These are phyloP conservation scores for Xylaria nigripes DNA, from an alignment of 495 filamentous ascomycete species.

Conservation along the genomic window DNA sequence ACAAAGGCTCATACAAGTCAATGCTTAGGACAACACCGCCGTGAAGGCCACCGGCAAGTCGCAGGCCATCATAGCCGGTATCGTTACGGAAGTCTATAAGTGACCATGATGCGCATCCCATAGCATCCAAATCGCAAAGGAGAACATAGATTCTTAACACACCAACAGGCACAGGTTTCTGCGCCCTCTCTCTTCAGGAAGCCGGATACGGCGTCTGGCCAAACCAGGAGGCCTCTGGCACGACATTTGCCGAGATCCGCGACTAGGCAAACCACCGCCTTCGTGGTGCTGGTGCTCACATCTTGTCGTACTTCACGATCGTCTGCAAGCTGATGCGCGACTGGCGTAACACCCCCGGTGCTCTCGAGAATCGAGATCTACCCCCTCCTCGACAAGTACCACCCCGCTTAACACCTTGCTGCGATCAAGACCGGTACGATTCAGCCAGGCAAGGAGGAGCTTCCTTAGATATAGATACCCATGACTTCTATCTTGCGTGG, in stretches of 20 bases:
- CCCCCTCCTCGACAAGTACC: conserved; percentile 56
- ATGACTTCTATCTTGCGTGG: too few species aligned
- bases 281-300: conserved; percentile 57
- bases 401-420: conserved; percentile 38
- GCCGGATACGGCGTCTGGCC: conserved; percentile 73
- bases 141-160: not conserved
- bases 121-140: not conserved
- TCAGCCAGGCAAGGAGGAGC: conserved; percentile 36
- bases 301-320: conserved; percentile 59
- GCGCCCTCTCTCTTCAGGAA: conserved; percentile 60
- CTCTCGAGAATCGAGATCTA: conserved; percentile 48
- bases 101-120: conserved; percentile 7
- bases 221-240: conserved; percentile 63
- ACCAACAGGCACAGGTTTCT: conserved; percentile 52
- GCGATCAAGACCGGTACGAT: conserved; percentile 37
- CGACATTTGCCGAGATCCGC: conserved; percentile 22
- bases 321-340: conserved; percentile 69
- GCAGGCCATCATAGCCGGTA: conserved; percentile 67
- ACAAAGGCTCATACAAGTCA: too few species aligned
- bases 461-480: too few species aligned
- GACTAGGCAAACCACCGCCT: conserved; percentile 59
- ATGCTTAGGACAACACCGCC: conserved; percentile 73
- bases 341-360: conserved; percentile 63
- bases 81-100: conserved; percentile 68
- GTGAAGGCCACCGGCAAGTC: conserved; percentile 56